Conservation (phyloP, 164 flowering plant species). For the Chloranthus sessilifolius region DNA sequence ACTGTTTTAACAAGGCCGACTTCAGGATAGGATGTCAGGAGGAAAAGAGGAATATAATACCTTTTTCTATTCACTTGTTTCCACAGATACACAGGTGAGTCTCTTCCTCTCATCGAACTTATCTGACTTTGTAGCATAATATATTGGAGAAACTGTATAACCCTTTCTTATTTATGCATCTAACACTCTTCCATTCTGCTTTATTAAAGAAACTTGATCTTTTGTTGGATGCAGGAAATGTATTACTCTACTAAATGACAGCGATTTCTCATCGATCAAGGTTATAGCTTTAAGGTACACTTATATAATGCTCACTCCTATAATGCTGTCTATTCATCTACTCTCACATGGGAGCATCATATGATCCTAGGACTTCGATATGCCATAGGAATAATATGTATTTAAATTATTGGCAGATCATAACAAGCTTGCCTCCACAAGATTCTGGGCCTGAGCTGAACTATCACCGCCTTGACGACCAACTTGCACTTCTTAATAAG, state of each 20-base stretch:
- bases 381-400: not conserved
- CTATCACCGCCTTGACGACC: slow-evolving; percentile 65
- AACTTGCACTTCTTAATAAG: slow-evolving; percentile 71
- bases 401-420: slow-evolving; percentile 43
- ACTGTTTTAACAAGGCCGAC: slow-evolving; percentile 57
- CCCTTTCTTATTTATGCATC: no score
- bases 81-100: slow-evolving; percentile 95
- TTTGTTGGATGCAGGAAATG: slow-evolving; percentile 65
- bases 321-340: not conserved
- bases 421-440: slow-evolving; percentile 90
- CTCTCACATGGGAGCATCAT: no score
- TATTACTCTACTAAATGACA: slow-evolving; percentile 95
- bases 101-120: not conserved
- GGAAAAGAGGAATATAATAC: slow-evolving; percentile 99
- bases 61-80: slow-evolving; percentile 93
- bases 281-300: slow-evolving; percentile 99
- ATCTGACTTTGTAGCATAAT: no score
- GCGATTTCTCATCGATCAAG: slow-evolving; percentile 97
- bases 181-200: no score
- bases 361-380: no score
- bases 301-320: not conserved
- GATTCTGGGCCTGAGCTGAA: slow-evolving; percentile 73
- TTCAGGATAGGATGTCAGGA: slow-evolving; percentile 91
- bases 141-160: no score
- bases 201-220: slow-evolving; percentile 5